Evolutionary conservation across 345 rosid genomes (phyloP).

Genomic region (Euphorbia pulcherrima): DNA sequence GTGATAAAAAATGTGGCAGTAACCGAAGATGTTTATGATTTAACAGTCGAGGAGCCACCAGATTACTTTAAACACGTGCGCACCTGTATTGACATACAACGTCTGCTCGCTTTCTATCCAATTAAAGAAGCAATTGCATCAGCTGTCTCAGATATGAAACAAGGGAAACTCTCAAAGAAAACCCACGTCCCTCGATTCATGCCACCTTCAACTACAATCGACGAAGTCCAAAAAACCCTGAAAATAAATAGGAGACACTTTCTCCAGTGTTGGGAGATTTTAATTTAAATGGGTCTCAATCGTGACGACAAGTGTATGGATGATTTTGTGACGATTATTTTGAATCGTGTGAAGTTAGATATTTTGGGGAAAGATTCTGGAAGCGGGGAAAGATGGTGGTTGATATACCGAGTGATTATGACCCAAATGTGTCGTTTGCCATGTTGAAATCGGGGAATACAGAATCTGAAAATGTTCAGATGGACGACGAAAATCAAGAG

Average conservation of each 20-base stretch:
- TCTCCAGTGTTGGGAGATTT: conserved; percentile 89
- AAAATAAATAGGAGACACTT: conserved; percentile 90
- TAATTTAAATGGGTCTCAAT: conserved; percentile 64
- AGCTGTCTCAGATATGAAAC: conserved; percentile 47
- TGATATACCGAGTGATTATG: conserved; percentile 49
- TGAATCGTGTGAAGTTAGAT: conserved; percentile 61
- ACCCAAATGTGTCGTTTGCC: conserved; percentile 65
- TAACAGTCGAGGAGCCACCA: conserved; percentile 89
- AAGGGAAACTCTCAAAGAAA: conserved; percentile 68
- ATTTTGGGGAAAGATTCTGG: conserved; percentile 75
- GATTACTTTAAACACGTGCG: conserved; percentile 79
- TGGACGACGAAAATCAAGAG: conserved; percentile 52
- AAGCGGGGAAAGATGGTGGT: conserved; percentile 62
- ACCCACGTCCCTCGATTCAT: conserved; percentile 43
- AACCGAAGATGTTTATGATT: conserved; percentile 67
- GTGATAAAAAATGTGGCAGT: conserved; percentile 60
- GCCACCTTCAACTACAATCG: conserved; percentile 55
- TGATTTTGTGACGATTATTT: conserved; percentile 50
- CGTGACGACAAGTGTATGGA: conserved; percentile 56
- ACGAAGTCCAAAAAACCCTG: conserved; percentile 58
- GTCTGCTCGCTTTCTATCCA: conserved; percentile 49
- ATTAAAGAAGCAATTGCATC: conserved; percentile 54
- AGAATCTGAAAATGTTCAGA: conserved; percentile 39
- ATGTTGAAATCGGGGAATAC: conserved; percentile 50
- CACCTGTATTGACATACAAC: conserved; percentile 56